Conservation (phyloP, 805 yeast species). For the Saccharomycopsis fibuligera region DNA sequence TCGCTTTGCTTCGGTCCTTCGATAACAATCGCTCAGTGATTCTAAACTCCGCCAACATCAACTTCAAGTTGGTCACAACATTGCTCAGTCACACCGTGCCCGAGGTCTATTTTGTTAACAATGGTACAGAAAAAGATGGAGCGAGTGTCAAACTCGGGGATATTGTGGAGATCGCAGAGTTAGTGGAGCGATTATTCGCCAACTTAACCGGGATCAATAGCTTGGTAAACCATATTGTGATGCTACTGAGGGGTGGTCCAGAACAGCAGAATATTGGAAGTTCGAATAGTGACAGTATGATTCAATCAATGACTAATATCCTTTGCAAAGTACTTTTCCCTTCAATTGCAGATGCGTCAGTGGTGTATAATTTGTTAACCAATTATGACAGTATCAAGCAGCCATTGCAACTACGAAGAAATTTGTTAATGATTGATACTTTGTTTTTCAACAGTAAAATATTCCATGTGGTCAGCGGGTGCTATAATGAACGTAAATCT, state of each 20-base stretch:
- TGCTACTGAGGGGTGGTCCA: too few relatives aligned
- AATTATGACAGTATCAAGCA: neutral
- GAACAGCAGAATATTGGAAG: neutral
- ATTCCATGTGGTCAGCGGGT: neutral
- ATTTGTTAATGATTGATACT: constrained; percentile 3
- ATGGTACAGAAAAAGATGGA: neutral
- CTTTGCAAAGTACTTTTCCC: neutral
- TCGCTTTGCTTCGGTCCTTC: constrained; percentile 3
- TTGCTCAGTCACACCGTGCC: constrained; percentile 15
- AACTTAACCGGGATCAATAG: constrained; percentile 13
- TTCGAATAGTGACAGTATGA: neutral
- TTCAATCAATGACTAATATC: neutral
- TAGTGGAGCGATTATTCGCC: constrained; percentile 3
- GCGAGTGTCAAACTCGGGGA: neutral
- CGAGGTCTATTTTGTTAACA: neutral
- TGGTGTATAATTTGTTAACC: neutral
- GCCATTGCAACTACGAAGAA: constrained; percentile 3
- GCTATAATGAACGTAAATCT: neutral
- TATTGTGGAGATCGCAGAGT: neutral
- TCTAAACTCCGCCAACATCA: constrained; percentile 10
- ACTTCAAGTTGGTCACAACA: constrained; percentile 12
- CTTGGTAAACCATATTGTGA: constrained; percentile 5
- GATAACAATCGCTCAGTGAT: neutral
- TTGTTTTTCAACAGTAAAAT: constrained; percentile 14
- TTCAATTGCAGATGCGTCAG: too few relatives aligned